phyloP scores from a whole-genome alignment of 2,329 filamentous ascomycete genomes.

The Cladosporium sp. region DNA sequence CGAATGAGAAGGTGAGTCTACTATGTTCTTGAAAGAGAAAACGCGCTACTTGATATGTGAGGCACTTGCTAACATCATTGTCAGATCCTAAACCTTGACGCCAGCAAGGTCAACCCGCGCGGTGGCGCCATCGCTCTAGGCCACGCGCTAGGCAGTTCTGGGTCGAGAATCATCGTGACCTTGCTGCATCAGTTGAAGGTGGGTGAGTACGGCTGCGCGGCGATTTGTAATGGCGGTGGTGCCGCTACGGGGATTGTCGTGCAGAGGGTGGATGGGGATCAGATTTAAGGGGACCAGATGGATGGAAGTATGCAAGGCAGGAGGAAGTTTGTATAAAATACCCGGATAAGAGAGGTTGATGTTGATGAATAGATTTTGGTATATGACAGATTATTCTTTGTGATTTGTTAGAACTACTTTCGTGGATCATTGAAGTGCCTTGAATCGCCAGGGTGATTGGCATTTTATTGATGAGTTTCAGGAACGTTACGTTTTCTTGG shows the following conservation, averaged over 20 bases:
- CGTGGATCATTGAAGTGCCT: too few relatives aligned
- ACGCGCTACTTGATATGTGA: too few relatives aligned
- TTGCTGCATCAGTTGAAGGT: conserved; percentile 86
- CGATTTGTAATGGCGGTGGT: conserved; percentile 95
- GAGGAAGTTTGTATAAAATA: not conserved
- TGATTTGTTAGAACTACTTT: too few relatives aligned
- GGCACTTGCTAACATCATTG: conserved; percentile 7
- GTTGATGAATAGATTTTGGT: too few relatives aligned
- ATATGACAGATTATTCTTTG: too few relatives aligned
- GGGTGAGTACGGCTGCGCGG: conserved; percentile 90
- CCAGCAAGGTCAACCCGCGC: conserved; percentile 77
- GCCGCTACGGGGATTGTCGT: conserved; percentile 89
- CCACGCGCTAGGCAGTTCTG: conserved; percentile 89
- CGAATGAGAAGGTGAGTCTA: conserved; percentile 72
- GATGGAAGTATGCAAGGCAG: too few relatives aligned
- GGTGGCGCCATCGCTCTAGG: conserved; percentile 90
- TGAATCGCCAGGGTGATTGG: too few relatives aligned
- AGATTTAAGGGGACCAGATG: conserved; percentile 31
- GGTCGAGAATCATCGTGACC: conserved; percentile 84
- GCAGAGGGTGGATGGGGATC: conserved; percentile 61
- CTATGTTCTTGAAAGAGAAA: not conserved
- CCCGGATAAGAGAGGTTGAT: too few relatives aligned
- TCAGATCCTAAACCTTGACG: conserved; percentile 74
- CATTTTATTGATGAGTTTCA: too few relatives aligned
- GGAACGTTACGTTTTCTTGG: too few relatives aligned